Evolutionary conservation across 2,329 filamentous ascomycete species (phyloP), one percentile per base, ranked within the genome.

Genomic region (Phialophora macrospora): DNA sequence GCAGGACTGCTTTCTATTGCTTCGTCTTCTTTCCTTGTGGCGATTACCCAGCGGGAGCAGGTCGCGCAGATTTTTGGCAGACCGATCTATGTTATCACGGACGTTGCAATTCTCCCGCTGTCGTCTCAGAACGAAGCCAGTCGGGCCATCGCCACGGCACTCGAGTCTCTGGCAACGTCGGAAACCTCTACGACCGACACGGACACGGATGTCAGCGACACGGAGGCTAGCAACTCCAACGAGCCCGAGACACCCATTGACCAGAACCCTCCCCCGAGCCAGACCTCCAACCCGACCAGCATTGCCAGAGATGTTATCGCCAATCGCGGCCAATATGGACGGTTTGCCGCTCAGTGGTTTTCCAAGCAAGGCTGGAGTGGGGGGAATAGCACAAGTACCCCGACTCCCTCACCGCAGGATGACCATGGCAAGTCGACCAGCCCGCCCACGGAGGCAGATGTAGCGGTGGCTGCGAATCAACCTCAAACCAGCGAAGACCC

Each of bases 261-360:
- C 17, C 28, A n/a, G 14, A 54, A 26, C 14, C 56, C 32, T 17
- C 41, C 52, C 4, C 62, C 62, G 24, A 59, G 52, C 41, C 76
- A 73, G n/a, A 76, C 74, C 20, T 71, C 76, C 41, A 88, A 84
- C 69, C 68, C 62, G 28, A 77, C 75, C 56, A 93, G 89, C 71
- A 88, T 97, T 65, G 92, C 90, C 0, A 88, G 96, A 77, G 91
- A 98, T 79, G 93, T 98, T 1, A 94, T 97, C 61, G 87, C 88
- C 44, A 88, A 87, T 64, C 90, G 88, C 72, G 93, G 93, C 0
- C 88, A 88, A 68, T 98, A 97, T 76, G 94, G 93, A 4, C 85
- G 91, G 44, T 97, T 98, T 76, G 92, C 94, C 0, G 87, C 93
- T 68, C 88, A 89, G 66, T 99, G 95, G 95, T 95, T 98, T 75